phyloP scores from a whole-genome alignment of 805 yeast genomes.

The Cyberlindnera mississippiensis region DNA sequence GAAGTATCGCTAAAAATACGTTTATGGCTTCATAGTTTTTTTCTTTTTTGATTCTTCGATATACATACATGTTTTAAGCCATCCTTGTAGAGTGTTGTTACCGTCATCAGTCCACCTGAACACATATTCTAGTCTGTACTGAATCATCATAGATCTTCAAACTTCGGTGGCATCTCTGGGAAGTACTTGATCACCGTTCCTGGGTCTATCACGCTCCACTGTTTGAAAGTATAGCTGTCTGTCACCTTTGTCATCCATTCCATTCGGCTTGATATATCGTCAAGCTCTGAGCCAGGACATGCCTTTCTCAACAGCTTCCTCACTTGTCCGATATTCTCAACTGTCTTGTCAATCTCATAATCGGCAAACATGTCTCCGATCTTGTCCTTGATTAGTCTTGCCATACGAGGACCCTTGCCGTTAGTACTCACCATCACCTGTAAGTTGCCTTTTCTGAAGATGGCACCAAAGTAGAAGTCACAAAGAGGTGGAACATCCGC shows the following conservation, averaged over 20 bases:
- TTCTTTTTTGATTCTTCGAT: constrained; percentile 2
- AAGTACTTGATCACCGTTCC: constrained; percentile 27
- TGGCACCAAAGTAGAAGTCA: constrained; percentile 83
- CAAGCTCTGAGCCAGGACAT: constrained; percentile 42
- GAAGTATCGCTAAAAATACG: too few species aligned
- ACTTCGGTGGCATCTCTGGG: constrained; percentile 47
- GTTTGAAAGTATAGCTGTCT: constrained; percentile 51
- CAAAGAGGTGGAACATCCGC: constrained; percentile 84
- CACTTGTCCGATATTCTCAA: constrained; percentile 54
- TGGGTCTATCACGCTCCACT: constrained; percentile 51
- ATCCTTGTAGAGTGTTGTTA: neutral
- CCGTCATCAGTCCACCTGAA: neutral
- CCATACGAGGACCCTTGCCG: constrained; percentile 76
- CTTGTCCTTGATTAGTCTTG: constrained; percentile 55
- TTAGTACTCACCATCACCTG: constrained; percentile 82
- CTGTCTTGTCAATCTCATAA: constrained; percentile 47
- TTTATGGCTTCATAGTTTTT: neutral
- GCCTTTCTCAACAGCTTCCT: constrained; percentile 45
- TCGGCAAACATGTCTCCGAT: constrained; percentile 41
- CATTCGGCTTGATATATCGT: constrained; percentile 60
- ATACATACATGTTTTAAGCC: neutral
- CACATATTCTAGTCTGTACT: too few species aligned
- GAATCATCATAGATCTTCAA: constrained; percentile 7
- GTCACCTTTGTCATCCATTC: constrained; percentile 64
- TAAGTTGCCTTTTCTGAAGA: constrained; percentile 65